Evolutionary conservation across 1,139 yeast species (phyloP).

Genomic region (Meyerozyma carpophila): DNA sequence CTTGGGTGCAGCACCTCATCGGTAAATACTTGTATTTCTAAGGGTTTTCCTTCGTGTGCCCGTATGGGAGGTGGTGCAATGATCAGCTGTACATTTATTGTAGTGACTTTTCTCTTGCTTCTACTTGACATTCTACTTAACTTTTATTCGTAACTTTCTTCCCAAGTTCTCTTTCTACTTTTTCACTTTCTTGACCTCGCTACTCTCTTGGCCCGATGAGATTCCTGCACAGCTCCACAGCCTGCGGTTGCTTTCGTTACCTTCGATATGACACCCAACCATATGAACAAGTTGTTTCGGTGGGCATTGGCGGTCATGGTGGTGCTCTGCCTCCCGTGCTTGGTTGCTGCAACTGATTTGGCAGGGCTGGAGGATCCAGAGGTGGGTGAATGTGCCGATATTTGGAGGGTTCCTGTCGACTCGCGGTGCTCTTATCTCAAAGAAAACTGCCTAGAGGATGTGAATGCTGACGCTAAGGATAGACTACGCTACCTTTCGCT

Average conservation of each 20-base stretch:
- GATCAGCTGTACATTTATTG: constrained; percentile 58
- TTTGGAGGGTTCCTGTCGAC: not conserved
- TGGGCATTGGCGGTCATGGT: not conserved
- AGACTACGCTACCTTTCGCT: not conserved
- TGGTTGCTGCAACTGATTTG: not conserved
- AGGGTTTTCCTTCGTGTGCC: constrained; percentile 82
- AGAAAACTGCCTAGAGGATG: not conserved
- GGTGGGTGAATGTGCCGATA: not conserved
- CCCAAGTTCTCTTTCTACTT: no score
- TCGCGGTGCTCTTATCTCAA: constrained; percentile 1
- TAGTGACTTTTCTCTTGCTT: no score
- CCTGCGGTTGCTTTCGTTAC: not conserved
- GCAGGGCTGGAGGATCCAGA: not conserved
- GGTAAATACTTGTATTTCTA: constrained; percentile 46
- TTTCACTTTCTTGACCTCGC: no score
- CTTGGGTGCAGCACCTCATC: constrained; percentile 84
- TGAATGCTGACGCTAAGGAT: not conserved
- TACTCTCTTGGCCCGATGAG: not conserved
- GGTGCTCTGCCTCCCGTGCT: not conserved
- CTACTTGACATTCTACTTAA: no score
- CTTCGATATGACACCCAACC: not conserved
- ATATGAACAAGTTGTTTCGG: not conserved
- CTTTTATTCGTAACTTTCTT: no score
- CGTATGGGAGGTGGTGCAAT: constrained; percentile 79
- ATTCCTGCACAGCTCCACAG: not conserved